Evolutionary conservation across 2,329 filamentous ascomycete species (phyloP), one percentile per base, ranked within the genome.

Genomic region (Pseudocercospora ulei): DNA sequence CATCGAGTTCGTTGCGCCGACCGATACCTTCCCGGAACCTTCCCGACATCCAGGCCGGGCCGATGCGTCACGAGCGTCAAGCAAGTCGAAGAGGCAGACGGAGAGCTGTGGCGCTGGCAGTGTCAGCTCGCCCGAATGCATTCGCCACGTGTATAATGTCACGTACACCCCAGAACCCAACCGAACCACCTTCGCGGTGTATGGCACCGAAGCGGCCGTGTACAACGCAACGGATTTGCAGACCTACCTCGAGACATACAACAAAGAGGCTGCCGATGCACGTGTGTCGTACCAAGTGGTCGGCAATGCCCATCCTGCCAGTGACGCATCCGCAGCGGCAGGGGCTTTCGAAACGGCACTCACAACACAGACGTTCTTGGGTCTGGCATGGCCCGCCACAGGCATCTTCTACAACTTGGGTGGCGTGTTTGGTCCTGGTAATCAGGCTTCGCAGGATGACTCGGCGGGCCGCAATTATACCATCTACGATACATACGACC

Each of bases 101-200:
- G 14, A 30, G 8, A 30, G 13, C 3, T 48, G 46, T 22, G 39
- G 36, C 13, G 27, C 43, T 3, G 35, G 28, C 27, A 33, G 43
- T 16, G 24, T 37, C 14, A 39, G 33, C 5, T 40, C 43, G 5
- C 46, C 46, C 18, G 11, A 30, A 8, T 48, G 46, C 19, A 40
- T 48, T 13, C 36, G 46, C 8, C 31, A 46, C 19, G 38, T 43
- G n/a, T 48, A 48, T 24, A 31, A 43, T 23, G 43, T 48, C 30
- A 30, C 25, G 5, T 44, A 48, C 27, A 46, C 39, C 4, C n/a
- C 46, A 3, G 17, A 46, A 16, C 46, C 46, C 7, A 44, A 46
- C 13, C 43, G 46, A 5, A 44, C 40, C 11, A 48, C 43, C 5
- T 48, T 46, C 25, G 46, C 31, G 1, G 40, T 48, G 3, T 48